Conservation (phyloP, 495 filamentous ascomycete genomes). For the Massariosphaeria phaeospora region DNA sequence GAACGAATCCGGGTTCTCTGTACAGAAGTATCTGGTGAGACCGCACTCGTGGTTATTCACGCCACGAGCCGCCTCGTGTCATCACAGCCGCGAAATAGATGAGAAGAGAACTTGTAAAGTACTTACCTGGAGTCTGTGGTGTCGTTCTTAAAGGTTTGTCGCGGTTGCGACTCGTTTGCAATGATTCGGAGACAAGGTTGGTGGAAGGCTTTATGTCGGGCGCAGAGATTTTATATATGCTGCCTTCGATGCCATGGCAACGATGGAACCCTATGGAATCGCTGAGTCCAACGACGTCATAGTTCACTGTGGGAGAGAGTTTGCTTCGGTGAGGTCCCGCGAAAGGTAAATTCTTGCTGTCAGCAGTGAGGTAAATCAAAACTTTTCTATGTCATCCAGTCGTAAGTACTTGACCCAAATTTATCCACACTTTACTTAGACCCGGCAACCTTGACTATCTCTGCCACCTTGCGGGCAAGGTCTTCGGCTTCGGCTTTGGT, state of each 20-base stretch:
- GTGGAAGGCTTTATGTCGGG: no score
- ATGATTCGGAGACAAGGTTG: no score
- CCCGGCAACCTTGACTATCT: conserved; percentile 51
- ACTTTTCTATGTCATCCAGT: conserved; percentile 3
- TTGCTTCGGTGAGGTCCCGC: neutral
- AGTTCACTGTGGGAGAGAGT: no score
- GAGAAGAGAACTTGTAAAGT: no score
- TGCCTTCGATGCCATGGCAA: no score
- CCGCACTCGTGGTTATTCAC: conserved; percentile 2
- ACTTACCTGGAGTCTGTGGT: no score
- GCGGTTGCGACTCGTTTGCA: neutral
- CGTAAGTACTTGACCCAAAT: neutral
- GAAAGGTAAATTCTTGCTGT: neutral
- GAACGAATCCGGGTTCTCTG: conserved; percentile 7
- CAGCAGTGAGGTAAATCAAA: neutral
- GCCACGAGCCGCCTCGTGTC: conserved; percentile 7
- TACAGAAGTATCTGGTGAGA: conserved; percentile 11
- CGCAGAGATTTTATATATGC: no score
- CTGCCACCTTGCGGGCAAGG: conserved; percentile 73
- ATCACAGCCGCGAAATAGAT: conserved; percentile 1
- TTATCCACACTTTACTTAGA: neutral
- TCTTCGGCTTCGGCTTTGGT: conserved; percentile 62
- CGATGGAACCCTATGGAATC: no score
- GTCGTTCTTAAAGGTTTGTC: no score
- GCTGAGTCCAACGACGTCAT: no score